Base-by-base conservation (phyloP, 371 early-diverging fungal genomes). In the Apophysomyces elegans region DNA sequence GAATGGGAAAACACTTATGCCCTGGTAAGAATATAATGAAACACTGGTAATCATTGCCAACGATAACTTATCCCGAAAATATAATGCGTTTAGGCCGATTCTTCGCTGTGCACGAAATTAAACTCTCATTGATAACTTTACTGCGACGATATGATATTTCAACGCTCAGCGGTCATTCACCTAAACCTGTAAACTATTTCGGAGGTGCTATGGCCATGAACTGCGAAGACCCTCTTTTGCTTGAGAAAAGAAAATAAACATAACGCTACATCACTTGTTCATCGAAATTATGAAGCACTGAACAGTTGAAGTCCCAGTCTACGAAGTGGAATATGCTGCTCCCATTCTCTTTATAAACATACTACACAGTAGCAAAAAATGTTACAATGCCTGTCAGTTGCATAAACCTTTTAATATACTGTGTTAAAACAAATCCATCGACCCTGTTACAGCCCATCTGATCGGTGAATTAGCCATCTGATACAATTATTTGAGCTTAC, bases 41-140 rank as follows among this genome's bases (percentile, higher is more conserved):
- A 26, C 32, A 26, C 32, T 26, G 32, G 2, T 26, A 26, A 2
- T 26, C 32, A 26, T 26, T 41, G 32, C 35, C 21, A 46, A 32
- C 18, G 6, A 16, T 18, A n/a, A 44, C 6, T 14, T 16, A 16
- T 18, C 39, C 60, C 16, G 5, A 46, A 13, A 6, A 35, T 56
- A 13, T 13, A 35, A 44, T 44, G 18, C 68, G 62, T 59, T 64
- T 75, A 38, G 84, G 84, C 41, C 77, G 84, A 26, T 84, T 79
- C 73, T 78, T 85, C 64, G 86, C 86, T 38, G 67, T 78, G 5
- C 78, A 78, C 26, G 84, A 85, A 62, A 75, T 85, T 47, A 77
- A 80, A 61, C 63, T 80, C 45, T 47, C 75, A 1, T 16, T 77
- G 3, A 41, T 77, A 11, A 63, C 69, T 7, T 37, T 77, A 11